Percentiles rank a stretch among this genome's conserved stretches.
Conservation (phyloP, 306 rosid species). For the Citrullus colocynthis region DNA sequence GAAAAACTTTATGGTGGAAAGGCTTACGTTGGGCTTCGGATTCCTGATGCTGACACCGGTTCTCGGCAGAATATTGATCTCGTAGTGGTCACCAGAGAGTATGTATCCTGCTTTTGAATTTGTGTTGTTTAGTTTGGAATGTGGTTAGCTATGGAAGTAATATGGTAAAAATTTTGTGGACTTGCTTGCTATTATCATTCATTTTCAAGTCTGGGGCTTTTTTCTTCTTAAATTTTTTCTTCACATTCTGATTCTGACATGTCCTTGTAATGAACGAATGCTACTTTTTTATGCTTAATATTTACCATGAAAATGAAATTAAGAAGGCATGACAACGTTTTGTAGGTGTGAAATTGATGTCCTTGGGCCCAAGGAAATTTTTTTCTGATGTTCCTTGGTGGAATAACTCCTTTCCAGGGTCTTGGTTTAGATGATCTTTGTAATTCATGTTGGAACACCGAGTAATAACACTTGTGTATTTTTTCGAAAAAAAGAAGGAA, state of each 20-base stretch:
- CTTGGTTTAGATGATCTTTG: neutral
- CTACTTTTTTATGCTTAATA: neutral
- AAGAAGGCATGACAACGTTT: neutral
- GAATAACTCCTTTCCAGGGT: neutral
- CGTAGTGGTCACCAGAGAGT: constrained; percentile 58
- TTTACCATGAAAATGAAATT: neutral
- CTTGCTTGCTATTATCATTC: neutral
- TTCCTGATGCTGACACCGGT: constrained; percentile 83
- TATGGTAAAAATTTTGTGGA: neutral
- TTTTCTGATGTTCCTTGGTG: neutral
- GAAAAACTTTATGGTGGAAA: constrained; percentile 62
- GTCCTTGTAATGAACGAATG: neutral
- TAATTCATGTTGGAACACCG: neutral
- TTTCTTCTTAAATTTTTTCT: neutral
- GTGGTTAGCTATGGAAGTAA: neutral
- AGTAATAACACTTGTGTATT: neutral
- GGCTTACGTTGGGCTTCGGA: constrained; percentile 65
- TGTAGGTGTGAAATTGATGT: neutral
- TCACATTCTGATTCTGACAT: neutral
- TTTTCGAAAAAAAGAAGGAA: too few species aligned
- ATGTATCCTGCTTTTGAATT: constrained; percentile 1
- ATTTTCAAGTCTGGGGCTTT: neutral
- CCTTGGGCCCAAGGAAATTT: neutral
- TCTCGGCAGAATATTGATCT: constrained; percentile 59
- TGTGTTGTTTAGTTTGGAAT: neutral